These are phyloP conservation scores for Hemileccinum rubropunctum DNA, from an alignment of 768 basidiomycete species.

Conservation along the genomic window DNA sequence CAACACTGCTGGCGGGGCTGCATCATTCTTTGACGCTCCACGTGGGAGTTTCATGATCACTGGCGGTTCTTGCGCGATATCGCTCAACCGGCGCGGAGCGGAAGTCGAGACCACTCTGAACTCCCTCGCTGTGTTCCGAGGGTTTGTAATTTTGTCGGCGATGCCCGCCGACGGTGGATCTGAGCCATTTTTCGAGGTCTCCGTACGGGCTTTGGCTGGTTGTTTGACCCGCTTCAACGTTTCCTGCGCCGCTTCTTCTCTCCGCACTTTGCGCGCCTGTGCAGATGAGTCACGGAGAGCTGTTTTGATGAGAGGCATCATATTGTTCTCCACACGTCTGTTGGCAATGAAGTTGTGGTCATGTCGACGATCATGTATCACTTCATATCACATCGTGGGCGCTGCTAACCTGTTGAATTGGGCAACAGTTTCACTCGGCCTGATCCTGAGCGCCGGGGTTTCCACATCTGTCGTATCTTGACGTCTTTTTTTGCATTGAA, in stretches of 20 bases:
- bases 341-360: not conserved
- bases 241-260: conserved; percentile 25
- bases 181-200: conserved; percentile 10
- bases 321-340: conserved; percentile 72
- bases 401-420: conserved; percentile 70
- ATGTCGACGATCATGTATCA: conserved; percentile 5
- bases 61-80: conserved; percentile 69
- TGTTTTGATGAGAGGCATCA: conserved; percentile 60
- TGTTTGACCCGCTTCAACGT: conserved; percentile 16
- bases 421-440: conserved; percentile 66
- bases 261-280: conserved; percentile 43
- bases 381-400: conserved; percentile 10
- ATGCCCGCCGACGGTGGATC: conserved; percentile 13
- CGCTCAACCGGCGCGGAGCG: conserved; percentile 64
- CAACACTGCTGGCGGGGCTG: conserved; percentile 44
- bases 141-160: conserved; percentile 19
- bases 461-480: conserved; percentile 16
- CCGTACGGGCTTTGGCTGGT: conserved; percentile 5
- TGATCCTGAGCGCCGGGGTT: conserved; percentile 43
- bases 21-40: conserved; percentile 31
- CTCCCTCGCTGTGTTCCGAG: conserved; percentile 36
- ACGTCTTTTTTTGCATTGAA: conserved; percentile 29
- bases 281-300: conserved; percentile 59
- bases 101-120: conserved; percentile 51
- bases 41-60: conserved; percentile 55